Evolutionary conservation across 1,284 basidiomycete species (phyloP).

Genomic region (Ustanciosporium gigantosporum): DNA sequence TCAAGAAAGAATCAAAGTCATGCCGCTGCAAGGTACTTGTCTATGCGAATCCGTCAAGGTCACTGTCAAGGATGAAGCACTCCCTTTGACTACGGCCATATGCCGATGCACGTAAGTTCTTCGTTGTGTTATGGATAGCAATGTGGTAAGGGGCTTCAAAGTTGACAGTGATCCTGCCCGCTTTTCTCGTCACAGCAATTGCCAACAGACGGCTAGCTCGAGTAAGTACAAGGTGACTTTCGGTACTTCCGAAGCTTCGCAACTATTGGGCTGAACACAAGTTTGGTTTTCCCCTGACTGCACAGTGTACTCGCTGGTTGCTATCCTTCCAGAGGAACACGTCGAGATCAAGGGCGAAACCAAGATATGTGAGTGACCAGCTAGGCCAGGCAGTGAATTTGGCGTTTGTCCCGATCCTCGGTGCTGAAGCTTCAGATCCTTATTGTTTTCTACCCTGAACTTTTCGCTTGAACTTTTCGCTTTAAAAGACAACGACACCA

Average conservation of each 20-base stretch:
- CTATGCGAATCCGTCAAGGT: slow-evolving; percentile 23
- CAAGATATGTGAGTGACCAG: too few species aligned
- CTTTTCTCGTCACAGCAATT: slow-evolving; percentile 16
- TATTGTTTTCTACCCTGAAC: too few species aligned
- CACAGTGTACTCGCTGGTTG: slow-evolving; percentile 17
- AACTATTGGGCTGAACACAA: too few species aligned
- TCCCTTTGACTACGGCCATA: slow-evolving; percentile 13
- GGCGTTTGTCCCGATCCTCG: neutral
- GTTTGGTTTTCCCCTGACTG: neutral
- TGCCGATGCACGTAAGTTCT: slow-evolving; percentile 21
- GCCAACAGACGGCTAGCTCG: slow-evolving; percentile 20
- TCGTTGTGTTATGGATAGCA: too few species aligned
- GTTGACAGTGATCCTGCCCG: too few species aligned
- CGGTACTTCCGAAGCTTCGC: too few species aligned
- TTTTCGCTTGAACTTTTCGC: too few species aligned
- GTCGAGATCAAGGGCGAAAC: slow-evolving; percentile 16
- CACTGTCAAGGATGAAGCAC: slow-evolving; percentile 10
- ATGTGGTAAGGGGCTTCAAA: too few species aligned
- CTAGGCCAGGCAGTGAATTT: neutral
- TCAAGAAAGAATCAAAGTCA: too few species aligned
- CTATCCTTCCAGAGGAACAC: slow-evolving; percentile 12
- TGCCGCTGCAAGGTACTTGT: slow-evolving; percentile 22
- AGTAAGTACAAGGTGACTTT: too few species aligned
- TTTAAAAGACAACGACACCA: slow-evolving; percentile 13
- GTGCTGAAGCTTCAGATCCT: too few species aligned